Evolutionary conservation across 306 rosid genomes (phyloP).

Genomic region (Rosa rugosa): DNA sequence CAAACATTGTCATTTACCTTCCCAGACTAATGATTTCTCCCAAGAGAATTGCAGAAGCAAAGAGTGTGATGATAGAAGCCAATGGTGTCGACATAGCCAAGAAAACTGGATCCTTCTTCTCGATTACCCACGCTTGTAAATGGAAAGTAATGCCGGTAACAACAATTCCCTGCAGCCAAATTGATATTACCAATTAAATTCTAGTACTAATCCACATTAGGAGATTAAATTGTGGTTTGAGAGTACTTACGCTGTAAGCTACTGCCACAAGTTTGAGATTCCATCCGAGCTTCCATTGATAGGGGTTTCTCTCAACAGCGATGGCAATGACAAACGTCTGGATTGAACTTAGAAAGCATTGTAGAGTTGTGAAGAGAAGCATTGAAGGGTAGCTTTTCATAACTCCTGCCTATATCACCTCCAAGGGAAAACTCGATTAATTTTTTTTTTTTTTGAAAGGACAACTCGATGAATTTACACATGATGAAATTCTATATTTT

Average conservation of each 20-base stretch:
- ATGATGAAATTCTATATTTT: background rate
- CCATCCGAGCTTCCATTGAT: constrained; percentile 76
- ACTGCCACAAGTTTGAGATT: constrained; percentile 68
- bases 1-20: constrained; percentile 48
- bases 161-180: constrained; percentile 55
- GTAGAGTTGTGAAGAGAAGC: constrained; percentile 71
- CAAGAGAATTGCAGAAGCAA: constrained; percentile 54
- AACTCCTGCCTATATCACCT: constrained; percentile 43
- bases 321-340: constrained; percentile 65
- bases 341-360: constrained; percentile 57
- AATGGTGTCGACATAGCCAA: constrained; percentile 80
- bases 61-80: constrained; percentile 54
- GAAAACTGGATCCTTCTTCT: constrained; percentile 84
- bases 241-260: constrained; percentile 54
- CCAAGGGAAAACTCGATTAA: background rate
- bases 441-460: no score
- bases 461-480: no score
- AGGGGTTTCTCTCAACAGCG: constrained; percentile 60
- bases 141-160: constrained; percentile 76
- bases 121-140: constrained; percentile 81
- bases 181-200: background rate
- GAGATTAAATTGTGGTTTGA: background rate
- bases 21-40: constrained; percentile 66
- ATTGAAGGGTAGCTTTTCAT: constrained; percentile 69
- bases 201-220: background rate